Evolutionary conservation across 805 yeast species (phyloP).

Genomic region (Candida pseudofarinosa): DNA sequence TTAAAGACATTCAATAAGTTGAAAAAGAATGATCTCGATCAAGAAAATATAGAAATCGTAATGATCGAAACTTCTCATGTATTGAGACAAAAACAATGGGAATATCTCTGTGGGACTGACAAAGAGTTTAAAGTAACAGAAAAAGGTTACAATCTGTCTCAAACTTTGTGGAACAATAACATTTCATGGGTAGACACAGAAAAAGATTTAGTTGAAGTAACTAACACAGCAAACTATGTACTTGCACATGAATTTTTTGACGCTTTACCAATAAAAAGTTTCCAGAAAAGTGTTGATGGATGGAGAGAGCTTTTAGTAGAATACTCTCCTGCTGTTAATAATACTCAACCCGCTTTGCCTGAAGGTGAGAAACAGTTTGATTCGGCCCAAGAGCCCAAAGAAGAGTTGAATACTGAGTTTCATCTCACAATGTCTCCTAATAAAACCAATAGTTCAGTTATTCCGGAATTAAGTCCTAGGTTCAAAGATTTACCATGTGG

Average conservation of each 20-base stretch:
- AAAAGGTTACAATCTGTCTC: conserved; percentile 34
- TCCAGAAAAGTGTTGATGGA: conserved; percentile 56
- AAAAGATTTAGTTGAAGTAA: conserved; percentile 33
- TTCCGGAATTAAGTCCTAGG: conserved; percentile 50
- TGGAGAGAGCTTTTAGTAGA: conserved; percentile 82
- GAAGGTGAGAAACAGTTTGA: conserved; percentile 9
- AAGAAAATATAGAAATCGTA: conserved; percentile 39
- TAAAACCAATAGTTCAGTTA: conserved; percentile 58
- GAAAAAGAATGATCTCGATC: conserved; percentile 15
- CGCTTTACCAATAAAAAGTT: conserved; percentile 75
- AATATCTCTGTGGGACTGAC: conserved; percentile 40
- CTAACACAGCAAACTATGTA: conserved; percentile 50
- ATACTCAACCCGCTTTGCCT: conserved; percentile 28
- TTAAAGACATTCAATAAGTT: conserved; percentile 46
- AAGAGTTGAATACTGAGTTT: conserved; percentile 34
- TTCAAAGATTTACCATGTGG: conserved; percentile 51
- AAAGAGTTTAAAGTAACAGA: conserved; percentile 14
- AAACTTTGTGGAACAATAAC: conserved; percentile 48
- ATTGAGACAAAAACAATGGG: conserved; percentile 54
- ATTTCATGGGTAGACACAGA: conserved; percentile 62
- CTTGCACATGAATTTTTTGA: conserved; percentile 87
- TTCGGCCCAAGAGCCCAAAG: conserved; percentile 6
- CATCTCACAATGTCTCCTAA: conserved; percentile 54
- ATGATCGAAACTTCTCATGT: conserved; percentile 72
- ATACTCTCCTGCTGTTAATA: conserved; percentile 35